Evolutionary conservation across 2,329 filamentous ascomycete species (phyloP), one percentile per base, ranked within the genome.

Genomic region (Colletotrichum trifolii): DNA sequence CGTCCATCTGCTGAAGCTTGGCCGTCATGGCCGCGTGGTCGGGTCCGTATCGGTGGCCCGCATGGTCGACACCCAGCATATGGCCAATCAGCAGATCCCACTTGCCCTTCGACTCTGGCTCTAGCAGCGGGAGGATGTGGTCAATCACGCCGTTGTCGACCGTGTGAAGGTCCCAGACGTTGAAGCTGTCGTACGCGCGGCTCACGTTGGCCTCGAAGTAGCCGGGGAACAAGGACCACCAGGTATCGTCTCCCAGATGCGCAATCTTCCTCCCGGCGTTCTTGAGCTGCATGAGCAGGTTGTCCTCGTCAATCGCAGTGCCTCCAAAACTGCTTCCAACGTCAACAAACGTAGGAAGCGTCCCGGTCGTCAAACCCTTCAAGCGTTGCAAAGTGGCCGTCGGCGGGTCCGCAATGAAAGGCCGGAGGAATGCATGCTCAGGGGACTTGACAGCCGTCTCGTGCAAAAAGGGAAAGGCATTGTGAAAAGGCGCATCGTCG

Each of bases 81-180:
- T 99, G 96, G 1, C 92, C 96, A 75, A 99, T 91, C 40, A 97
- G 86, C n/a, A 99, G 83, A 78, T 99, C 95, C 96, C 96, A 99
- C 60, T 91, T 86, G 6, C 80, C 85, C 55, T 85, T 83, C 73
- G 89, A 89, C 53, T 85, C 82, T 1, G 86, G 77, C 53, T 89
- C 83, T 68, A 99, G 78, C 2, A 98, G 83, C 2, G 96, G 96
- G 67, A 96, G 91, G 7, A 99, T 89, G 77, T 98, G 92, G 70
- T 97, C 91, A 11, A 90, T 91, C 33, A 99, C 96, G 1, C 96
- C 96, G 73, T 97, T 95, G 74, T 99, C 96, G 3, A 99, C 92
- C 0, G 96, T 98, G 76, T 98, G 94, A 71, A 99, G 79, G 76
- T 99, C 96, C 93, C 94, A 97, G 7, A 98, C 96, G 73, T 98